Evolutionary conservation across 179 eudicot genomes (phyloP).

Genomic region (Sideroxylon spinosum): DNA sequence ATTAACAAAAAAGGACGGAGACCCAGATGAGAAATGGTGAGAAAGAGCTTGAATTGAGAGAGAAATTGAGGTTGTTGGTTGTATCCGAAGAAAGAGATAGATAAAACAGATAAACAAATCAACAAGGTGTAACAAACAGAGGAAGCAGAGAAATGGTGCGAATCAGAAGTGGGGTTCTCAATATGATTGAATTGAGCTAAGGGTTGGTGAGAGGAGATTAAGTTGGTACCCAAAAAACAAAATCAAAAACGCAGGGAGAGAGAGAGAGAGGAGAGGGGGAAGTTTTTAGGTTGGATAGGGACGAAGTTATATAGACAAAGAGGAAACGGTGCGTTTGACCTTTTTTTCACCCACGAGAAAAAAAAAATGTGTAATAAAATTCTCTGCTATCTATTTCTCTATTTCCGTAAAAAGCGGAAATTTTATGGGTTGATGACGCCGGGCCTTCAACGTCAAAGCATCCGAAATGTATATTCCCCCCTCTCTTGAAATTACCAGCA

Average conservation of each 20-base stretch:
- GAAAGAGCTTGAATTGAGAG: not conserved
- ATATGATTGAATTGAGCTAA: constrained; percentile 16
- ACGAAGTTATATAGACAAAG: constrained; percentile 37
- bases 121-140: constrained; percentile 1
- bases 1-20: not conserved
- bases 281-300: constrained; percentile 24
- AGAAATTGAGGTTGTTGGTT: not conserved
- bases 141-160: constrained; percentile 9
- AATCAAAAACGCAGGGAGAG: constrained; percentile 5
- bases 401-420: constrained; percentile 25
- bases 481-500: constrained; percentile 17
- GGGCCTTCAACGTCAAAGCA: constrained; percentile 29
- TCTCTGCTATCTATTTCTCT: not conserved
- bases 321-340: constrained; percentile 30
- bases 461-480: constrained; percentile 1
- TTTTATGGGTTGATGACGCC: constrained; percentile 19
- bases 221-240: constrained; percentile 21
- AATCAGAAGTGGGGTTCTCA: constrained; percentile 8
- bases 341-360: constrained; percentile 1
- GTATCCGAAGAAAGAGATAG: not conserved
- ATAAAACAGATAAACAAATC: not conserved
- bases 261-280: constrained; percentile 21
- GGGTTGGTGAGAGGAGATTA: constrained; percentile 25
- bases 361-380: too few species aligned
- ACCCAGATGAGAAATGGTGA: constrained; percentile 8